phyloP scores from a whole-genome alignment of 169 alveolate species.

The Plasmodium coatneyi region DNA sequence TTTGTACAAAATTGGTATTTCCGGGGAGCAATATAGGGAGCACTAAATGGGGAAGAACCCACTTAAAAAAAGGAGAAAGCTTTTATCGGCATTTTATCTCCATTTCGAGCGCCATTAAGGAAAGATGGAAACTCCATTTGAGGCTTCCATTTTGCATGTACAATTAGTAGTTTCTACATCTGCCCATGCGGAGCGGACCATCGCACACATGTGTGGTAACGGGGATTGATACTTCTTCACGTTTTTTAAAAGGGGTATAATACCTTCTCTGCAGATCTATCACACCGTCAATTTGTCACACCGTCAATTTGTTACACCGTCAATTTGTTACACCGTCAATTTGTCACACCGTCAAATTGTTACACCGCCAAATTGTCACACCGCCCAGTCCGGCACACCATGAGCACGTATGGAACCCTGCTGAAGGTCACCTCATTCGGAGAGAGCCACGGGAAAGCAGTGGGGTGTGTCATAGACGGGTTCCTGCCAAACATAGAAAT shows the following conservation, averaged over 20 bases:
- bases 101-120: background rate
- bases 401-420: conserved; percentile 49
- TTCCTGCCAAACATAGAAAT: conserved; percentile 26
- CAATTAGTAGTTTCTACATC: background rate
- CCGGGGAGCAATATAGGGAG: background rate
- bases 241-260: background rate
- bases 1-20: background rate
- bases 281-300: background rate
- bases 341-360: background rate
- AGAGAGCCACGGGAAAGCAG: conserved; percentile 46
- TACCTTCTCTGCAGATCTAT: background rate
- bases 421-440: conserved; percentile 36
- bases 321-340: background rate
- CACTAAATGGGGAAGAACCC: background rate
- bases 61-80: background rate
- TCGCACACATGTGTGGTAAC: background rate
- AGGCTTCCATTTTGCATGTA: background rate
- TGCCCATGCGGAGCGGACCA: background rate
- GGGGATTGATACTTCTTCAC: background rate
- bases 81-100: background rate
- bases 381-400: background rate
- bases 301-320: background rate
- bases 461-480: conserved; percentile 41
- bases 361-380: background rate
- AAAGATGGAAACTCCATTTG: background rate